Base-by-base conservation (phyloP, 1,284 basidiomycete species). In the Leccinum fuscescens region DNA sequence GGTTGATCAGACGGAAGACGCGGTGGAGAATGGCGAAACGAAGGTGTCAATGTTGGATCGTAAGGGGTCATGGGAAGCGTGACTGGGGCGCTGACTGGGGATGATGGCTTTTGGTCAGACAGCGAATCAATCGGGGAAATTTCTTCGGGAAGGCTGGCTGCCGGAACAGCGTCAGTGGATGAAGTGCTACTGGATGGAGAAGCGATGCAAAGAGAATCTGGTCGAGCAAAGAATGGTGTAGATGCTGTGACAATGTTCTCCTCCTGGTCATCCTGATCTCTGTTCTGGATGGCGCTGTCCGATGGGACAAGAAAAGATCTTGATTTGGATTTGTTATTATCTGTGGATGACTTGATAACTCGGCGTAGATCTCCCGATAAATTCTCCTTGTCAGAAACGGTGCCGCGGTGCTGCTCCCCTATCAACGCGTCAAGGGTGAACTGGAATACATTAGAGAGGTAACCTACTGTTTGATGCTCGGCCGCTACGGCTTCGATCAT, bases 11-110 rank as follows among this genome's bases (percentile, higher is more conserved):
- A 86, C 6, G 87, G 86, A 20, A 86, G 79, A 6, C 82, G 86
- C 0, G 85, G 82, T 11, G 88, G 86, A 6, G 87, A 89, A 69
- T 90, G 88, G 48, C 86, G 84, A 73, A 90, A 90, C 5, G 87
- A 82, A 0, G 89, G 89, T 0, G 89, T 90, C 33, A 82, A 74
- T 9, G 82, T 78, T 37, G 89, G 89, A 67, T 91, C 82, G 62
- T 90, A 90, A 2, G 89, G 89, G 1, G 89, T 89, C 62, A 83
- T 78, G 7, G 86, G 84, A 53, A 86, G 76, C 33, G 79, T 67
- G 42, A 61, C 51, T 22, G 63, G 61, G 4, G 57, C 61, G 37
- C 51, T 39, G 29, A 54, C 57, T 2, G 74, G 74, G 44, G 64
- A 67, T 55, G 65, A 61, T 6, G 48, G 55, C 35, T 49, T 59